Evolutionary conservation across 768 basidiomycete species (phyloP).

Genomic region (Paxillus involutus): DNA sequence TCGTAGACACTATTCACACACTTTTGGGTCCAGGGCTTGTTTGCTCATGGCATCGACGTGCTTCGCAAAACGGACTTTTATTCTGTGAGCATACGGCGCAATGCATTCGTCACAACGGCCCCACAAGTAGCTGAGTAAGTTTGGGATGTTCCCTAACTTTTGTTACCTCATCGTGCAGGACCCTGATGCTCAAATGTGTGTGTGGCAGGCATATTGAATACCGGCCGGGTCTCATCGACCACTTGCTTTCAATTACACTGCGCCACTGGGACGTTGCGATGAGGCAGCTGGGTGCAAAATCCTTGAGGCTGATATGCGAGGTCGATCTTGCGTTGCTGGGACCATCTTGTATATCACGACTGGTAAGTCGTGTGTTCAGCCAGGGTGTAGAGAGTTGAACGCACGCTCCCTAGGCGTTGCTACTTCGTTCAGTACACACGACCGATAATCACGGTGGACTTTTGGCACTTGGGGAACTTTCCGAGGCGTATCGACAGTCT

Average conservation of each 20-base stretch:
- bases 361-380: conserved; percentile 45
- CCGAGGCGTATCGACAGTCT: conserved; percentile 50
- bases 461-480: conserved; percentile 71
- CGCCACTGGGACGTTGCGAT: conserved; percentile 89
- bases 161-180: conserved; percentile 7
- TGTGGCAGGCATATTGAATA: conserved; percentile 73
- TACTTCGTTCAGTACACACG: conserved; percentile 64
- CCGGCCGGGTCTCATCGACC: conserved; percentile 62
- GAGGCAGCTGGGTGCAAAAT: conserved; percentile 74
- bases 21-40: conserved; percentile 61
- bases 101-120: conserved; percentile 83
- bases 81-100: conserved; percentile 81
- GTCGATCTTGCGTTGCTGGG: conserved; percentile 56
- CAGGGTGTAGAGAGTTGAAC: conserved; percentile 12
- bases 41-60: conserved; percentile 93
- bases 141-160: conserved; percentile 3
- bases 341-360: conserved; percentile 45
- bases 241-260: conserved; percentile 70
- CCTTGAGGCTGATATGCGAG: conserved; percentile 67
- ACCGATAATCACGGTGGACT: conserved; percentile 81
- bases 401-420: conserved; percentile 40
- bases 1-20: conserved; percentile 15
- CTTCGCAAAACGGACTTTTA: conserved; percentile 93
- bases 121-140: conserved; percentile 85
- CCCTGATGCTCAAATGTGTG: conserved; percentile 7